Conservation (phyloP, 2,329 filamentous ascomycete genomes). For the Amesomyces nigricolor region DNA sequence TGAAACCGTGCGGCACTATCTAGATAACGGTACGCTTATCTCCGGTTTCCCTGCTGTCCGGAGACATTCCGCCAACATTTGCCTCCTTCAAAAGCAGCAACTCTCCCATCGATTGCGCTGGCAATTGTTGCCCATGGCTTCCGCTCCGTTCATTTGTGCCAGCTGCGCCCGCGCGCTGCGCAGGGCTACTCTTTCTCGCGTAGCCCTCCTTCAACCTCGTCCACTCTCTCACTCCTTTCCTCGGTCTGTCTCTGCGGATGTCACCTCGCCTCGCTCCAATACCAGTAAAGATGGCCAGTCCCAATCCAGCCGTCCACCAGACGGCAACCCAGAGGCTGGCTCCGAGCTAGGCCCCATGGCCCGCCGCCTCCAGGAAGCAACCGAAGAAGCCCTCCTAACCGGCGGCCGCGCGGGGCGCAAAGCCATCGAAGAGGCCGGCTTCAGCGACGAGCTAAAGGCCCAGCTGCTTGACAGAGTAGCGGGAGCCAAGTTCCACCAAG, state of each 20-base stretch:
- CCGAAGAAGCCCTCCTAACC: conserved; percentile 55
- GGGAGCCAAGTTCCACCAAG: conserved; percentile 48
- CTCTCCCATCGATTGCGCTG: not conserved
- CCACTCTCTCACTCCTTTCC: conserved; percentile 1
- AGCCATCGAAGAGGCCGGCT: conserved; percentile 57
- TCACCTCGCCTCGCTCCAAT: not conserved
- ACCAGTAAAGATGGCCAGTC: not conserved
- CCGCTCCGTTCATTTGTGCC: conserved; percentile 15
- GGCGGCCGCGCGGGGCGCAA: conserved; percentile 55
- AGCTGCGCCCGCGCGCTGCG: conserved; percentile 16
- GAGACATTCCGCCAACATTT: not conserved
- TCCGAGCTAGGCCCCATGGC: conserved; percentile 47
- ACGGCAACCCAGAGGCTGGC: too few species aligned
- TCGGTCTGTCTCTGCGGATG: not conserved
- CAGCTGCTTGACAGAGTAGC: conserved; percentile 53
- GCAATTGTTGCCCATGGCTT: conserved; percentile 4
- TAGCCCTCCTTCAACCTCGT: not conserved
- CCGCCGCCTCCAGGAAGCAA: conserved; percentile 55
- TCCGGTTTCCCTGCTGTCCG: not conserved
- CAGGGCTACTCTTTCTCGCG: not conserved
- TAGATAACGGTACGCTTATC: conserved; percentile 11
- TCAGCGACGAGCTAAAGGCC: conserved; percentile 57
- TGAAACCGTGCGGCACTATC: not conserved
- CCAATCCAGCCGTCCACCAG: not conserved
- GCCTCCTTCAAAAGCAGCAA: not conserved